Evolutionary conservation across 768 basidiomycete genomes (phyloP).

Genomic region (Lactarius quietus): DNA sequence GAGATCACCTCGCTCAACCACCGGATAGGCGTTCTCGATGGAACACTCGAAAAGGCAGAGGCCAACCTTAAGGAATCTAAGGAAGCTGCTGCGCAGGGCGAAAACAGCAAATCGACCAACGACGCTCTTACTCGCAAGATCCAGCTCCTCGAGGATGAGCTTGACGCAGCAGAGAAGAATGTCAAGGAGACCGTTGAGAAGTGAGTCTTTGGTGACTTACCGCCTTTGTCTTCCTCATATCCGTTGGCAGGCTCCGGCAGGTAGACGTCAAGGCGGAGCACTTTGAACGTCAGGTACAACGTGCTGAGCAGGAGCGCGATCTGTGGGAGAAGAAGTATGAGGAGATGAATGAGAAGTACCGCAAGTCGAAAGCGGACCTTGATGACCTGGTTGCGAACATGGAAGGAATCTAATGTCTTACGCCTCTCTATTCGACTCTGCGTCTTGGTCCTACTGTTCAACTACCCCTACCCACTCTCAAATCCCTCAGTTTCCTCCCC

Average conservation of each 20-base stretch:
- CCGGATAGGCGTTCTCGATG: slow-evolving; percentile 61
- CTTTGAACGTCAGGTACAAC: slow-evolving; percentile 87
- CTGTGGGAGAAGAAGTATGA: slow-evolving; percentile 93
- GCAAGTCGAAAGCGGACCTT: slow-evolving; percentile 71
- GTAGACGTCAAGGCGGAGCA: slow-evolving; percentile 99
- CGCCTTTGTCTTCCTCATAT: neutral
- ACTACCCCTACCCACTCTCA: neutral
- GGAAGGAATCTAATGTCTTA: slow-evolving; percentile 38
- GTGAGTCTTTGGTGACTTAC: slow-evolving; percentile 47
- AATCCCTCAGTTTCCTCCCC: neutral
- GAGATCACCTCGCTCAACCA: slow-evolving; percentile 76
- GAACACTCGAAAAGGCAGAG: slow-evolving; percentile 70
- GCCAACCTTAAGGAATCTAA: slow-evolving; percentile 62
- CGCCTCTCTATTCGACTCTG: neutral
- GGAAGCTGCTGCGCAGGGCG: slow-evolving; percentile 58
- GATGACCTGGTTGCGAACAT: slow-evolving; percentile 77
- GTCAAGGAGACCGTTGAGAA: slow-evolving; percentile 95
- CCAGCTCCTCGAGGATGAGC: slow-evolving; percentile 88
- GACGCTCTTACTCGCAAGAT: slow-evolving; percentile 82
- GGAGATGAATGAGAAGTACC: slow-evolving; percentile 72
- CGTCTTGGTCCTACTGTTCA: neutral
- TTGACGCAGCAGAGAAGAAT: slow-evolving; percentile 94
- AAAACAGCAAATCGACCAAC: slow-evolving; percentile 62
- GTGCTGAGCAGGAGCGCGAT: slow-evolving; percentile 89
- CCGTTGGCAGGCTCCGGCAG: slow-evolving; percentile 69